Base-by-base conservation (phyloP, 2,329 filamentous ascomycete species). In the Verticillium tricorpus region DNA sequence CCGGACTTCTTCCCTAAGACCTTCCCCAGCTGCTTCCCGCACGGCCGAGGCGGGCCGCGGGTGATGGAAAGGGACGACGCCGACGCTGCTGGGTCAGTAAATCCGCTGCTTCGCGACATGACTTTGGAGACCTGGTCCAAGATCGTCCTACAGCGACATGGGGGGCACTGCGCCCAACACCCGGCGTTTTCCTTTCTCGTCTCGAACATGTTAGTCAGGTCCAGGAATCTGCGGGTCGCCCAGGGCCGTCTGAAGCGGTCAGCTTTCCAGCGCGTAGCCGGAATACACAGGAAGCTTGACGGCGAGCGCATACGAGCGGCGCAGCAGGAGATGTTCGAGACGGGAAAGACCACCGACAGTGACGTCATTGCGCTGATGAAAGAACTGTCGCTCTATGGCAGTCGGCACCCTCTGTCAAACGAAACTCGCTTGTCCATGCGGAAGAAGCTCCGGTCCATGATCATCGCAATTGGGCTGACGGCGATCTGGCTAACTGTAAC, bases 401-500 rank as follows among this genome's bases (percentile, higher is more conserved):
- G 37, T 15, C 39, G 25, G 50, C 55, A 56, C 25, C 59, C 62
- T 45, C 56, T 63, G 22, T 63, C 62, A 3, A 63, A 59, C 28
- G 62, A 63, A 56, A 59, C 28, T 11, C 57, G 60, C n/a, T 45
- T 61, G 17, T 14, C 56, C 12, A 61, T 61, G 59, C 57, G 60
- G 52, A 40, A 55, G 34, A 64, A 64, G 61, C 61, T 64, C 31
- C 39, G 60, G 56, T 61, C 63, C 7, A 15, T 59, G 28, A 61
- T 62, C 15, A 57, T 64, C 15, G 54, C 52, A 19, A 22, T 56
- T 14, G 59, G 60, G 12, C 60, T 61, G 2, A 61, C 63, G 15
- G 63, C 63, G 0, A 65, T 63, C 19, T 63, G 57, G 62, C 52
- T 63, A 39, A 63, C 58, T 8, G 6, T 63, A 28, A 63, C 58